These are phyloP conservation scores for Microthyrium microscopicum DNA, from an alignment of 2,329 filamentous ascomycete genomes.

Conservation along the genomic window DNA sequence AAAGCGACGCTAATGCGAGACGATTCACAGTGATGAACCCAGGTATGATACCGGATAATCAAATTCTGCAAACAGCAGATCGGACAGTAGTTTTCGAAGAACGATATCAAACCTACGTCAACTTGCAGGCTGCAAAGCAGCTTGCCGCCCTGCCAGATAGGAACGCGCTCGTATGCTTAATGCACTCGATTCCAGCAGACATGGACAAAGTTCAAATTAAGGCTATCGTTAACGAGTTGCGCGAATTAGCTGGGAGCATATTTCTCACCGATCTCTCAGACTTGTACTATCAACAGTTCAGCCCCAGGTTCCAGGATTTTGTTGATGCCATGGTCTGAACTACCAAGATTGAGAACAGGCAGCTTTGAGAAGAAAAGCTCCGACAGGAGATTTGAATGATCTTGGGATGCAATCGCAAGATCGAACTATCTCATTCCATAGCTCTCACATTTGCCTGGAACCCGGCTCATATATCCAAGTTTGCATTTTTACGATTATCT, in stretches of 20 bases:
- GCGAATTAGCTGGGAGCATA: conserved; percentile 4
- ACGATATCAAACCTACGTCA: conserved; percentile 22
- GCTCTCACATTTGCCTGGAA: too few species aligned
- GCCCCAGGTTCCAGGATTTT: conserved; percentile 7
- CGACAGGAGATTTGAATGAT: too few species aligned
- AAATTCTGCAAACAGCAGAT: conserved; percentile 25
- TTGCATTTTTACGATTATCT: too few species aligned
- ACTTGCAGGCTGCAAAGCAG: conserved; percentile 15
- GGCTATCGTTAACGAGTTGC: conserved; percentile 3
- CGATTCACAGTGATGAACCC: conserved; percentile 23
- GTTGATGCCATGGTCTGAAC: conserved; percentile 4
- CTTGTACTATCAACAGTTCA: conserved; percentile 6
- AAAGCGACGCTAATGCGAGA: not conserved
- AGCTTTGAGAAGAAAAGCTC: too few species aligned
- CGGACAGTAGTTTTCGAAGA: conserved; percentile 31
- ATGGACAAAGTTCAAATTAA: conserved; percentile 3
- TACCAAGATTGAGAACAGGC: too few species aligned
- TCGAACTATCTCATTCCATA: too few species aligned
- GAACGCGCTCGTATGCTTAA: conserved; percentile 5
- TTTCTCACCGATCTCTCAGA: conserved; percentile 7
- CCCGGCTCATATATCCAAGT: too few species aligned
- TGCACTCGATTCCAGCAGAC: conserved; percentile 7
- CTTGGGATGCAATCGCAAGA: too few species aligned
- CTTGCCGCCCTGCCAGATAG: conserved; percentile 13
- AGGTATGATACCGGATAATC: conserved; percentile 25